Evolutionary conservation across 176 grass and related monocot species (phyloP).

Genomic region (Miscanthus lutarioriparius): DNA sequence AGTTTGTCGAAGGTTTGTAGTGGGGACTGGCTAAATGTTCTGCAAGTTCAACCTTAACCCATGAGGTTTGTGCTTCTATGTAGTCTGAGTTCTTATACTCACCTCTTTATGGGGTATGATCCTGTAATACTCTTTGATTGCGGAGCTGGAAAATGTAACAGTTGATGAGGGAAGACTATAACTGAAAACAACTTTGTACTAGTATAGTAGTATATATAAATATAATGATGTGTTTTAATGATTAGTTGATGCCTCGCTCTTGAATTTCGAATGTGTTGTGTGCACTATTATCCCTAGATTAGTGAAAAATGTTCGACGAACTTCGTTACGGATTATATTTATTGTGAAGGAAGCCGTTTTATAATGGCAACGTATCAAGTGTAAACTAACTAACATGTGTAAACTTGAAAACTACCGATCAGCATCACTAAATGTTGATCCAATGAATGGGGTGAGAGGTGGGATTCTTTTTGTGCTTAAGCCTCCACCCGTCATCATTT

Average conservation of each 20-base stretch:
- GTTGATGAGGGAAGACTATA: not conserved
- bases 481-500: too few relatives aligned
- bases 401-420: too few relatives aligned
- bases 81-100: slow-evolving; percentile 14
- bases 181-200: slow-evolving; percentile 18
- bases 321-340: too few relatives aligned
- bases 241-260: not conserved
- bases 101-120: slow-evolving; percentile 27
- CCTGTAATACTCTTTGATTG: slow-evolving; percentile 9
- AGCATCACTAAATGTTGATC: too few relatives aligned
- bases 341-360: too few relatives aligned
- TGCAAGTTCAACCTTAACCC: slow-evolving; percentile 10
- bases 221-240: not conserved
- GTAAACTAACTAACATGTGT: too few relatives aligned
- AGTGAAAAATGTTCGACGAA: not conserved
- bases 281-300: not conserved
- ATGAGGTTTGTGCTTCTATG: slow-evolving; percentile 34
- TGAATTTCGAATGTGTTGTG: not conserved
- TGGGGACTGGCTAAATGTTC: slow-evolving; percentile 16
- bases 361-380: too few relatives aligned
- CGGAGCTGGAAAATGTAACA: not conserved
- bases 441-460: too few relatives aligned
- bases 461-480: too few relatives aligned
- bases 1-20: slow-evolving; percentile 47
- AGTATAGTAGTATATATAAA: not conserved